phyloP scores from a whole-genome alignment of 495 filamentous ascomycete genomes.

The Filosporella fistucella region DNA sequence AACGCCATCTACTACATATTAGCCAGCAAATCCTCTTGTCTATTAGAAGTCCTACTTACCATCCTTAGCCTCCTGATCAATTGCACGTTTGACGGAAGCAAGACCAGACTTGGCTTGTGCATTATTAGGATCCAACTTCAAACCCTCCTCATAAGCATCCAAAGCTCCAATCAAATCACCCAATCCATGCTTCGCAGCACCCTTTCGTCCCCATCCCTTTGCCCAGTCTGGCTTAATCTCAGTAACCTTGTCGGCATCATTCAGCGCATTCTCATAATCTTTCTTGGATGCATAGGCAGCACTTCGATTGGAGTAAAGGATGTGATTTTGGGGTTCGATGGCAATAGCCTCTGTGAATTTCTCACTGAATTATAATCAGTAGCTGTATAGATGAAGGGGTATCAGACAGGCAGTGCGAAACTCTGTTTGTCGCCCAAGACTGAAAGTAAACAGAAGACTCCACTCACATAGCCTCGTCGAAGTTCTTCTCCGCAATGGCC shows the following conservation, averaged over 20 bases:
- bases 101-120: constrained; percentile 88
- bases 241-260: constrained; percentile 88
- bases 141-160: constrained; percentile 86
- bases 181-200: constrained; percentile 80
- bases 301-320: constrained; percentile 96
- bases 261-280: constrained; percentile 76
- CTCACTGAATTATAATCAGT: constrained; percentile 55
- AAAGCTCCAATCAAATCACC: constrained; percentile 79
- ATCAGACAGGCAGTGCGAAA: background rate
- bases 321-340: constrained; percentile 84
- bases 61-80: constrained; percentile 73
- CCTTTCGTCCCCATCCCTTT: constrained; percentile 91
- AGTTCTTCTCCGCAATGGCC: constrained; percentile 94
- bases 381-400: background rate
- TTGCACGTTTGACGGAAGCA: constrained; percentile 78
- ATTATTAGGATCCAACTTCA: constrained; percentile 88
- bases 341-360: constrained; percentile 93
- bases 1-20: constrained; percentile 19
- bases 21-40: constrained; percentile 1
- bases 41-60: constrained; percentile 33
- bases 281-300: constrained; percentile 91
- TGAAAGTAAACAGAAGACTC: constrained; percentile 21
- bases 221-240: constrained; percentile 97
- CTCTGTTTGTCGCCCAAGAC: background rate
- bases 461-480: constrained; percentile 89